Percentiles rank a stretch among this genome's conserved stretches.
Evolutionary conservation across 2,329 filamentous ascomycete genomes (phyloP).

Genomic region (Alternaria arbusti): DNA sequence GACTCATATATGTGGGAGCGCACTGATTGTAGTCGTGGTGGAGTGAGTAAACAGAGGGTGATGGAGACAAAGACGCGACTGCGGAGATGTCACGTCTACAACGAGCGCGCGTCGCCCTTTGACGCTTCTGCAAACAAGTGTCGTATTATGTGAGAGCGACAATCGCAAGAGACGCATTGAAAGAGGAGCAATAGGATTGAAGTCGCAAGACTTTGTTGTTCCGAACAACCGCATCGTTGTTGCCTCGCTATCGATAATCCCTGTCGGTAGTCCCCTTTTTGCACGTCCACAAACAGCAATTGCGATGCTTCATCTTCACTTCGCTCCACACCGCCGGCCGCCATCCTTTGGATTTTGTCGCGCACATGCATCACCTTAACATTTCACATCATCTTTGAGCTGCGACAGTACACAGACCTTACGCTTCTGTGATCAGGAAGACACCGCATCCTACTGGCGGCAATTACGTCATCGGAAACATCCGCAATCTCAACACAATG

Average conservation of each 20-base stretch:
- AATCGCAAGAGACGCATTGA: neutral
- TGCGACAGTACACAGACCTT: too few relatives aligned
- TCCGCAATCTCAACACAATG: neutral
- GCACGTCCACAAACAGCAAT: neutral
- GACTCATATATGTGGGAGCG: neutral
- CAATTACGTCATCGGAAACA: neutral
- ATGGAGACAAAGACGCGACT: slow-evolving; percentile 6
- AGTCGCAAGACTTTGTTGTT: neutral
- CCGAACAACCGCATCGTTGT: neutral
- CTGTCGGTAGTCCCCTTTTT: slow-evolving; percentile 1
- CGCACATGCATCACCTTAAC: neutral
- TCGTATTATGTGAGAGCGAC: neutral
- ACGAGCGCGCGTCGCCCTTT: slow-evolving; percentile 1
- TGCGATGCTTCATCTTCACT: neutral
- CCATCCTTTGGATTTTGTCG: neutral
- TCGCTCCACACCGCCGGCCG: neutral
- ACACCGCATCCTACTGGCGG: neutral
- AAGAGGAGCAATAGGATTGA: neutral
- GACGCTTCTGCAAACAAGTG: neutral
- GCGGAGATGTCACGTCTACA: neutral
- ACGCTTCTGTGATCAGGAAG: rapidly evolving
- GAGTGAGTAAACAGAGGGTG: neutral
- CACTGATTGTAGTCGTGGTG: neutral
- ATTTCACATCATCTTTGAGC: rapidly evolving
- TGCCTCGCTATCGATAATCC: slow-evolving; percentile 8